A percentile compares a stretch with the other conserved stretches of the same genome.
phyloP scores from a whole-genome alignment of 352 stramenopile species.

The Phytophthora hybrid region DNA sequence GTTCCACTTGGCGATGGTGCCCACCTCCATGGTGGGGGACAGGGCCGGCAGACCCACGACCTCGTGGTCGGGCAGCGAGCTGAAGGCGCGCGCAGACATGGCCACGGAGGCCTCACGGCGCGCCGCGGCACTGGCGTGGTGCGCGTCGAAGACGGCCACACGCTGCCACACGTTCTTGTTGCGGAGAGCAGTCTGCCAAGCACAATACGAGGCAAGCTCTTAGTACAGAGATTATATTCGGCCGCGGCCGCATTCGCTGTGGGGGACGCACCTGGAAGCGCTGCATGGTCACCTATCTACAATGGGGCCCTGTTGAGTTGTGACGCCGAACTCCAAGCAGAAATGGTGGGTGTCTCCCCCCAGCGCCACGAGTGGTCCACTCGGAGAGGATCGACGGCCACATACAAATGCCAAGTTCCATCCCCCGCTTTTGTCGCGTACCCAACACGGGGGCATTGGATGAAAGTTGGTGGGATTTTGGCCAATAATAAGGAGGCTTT shows the following conservation, averaged over 20 bases:
- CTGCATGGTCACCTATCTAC: slow-evolving; percentile 48
- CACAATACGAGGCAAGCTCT: neutral
- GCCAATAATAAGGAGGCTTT: neutral
- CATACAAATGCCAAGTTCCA: neutral
- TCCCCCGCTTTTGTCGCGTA: slow-evolving; percentile 16
- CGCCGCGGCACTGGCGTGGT: slow-evolving; percentile 36
- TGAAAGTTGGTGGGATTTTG: neutral
- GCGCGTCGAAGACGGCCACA: slow-evolving; percentile 54
- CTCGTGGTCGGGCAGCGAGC: slow-evolving; percentile 74
- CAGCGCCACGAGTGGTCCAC: neutral
- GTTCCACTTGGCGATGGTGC: slow-evolving; percentile 96
- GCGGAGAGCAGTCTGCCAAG: slow-evolving; percentile 52
- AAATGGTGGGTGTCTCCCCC: slow-evolving; percentile 37
- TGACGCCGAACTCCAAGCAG: slow-evolving; percentile 38
- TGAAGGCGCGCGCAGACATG: slow-evolving; percentile 52
- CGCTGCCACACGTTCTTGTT: slow-evolving; percentile 71
- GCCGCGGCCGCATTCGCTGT: too few species aligned
- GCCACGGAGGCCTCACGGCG: slow-evolving; percentile 31
- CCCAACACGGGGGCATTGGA: slow-evolving; percentile 8
- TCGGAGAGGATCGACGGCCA: slow-evolving; percentile 9
- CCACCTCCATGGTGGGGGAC: slow-evolving; percentile 95
- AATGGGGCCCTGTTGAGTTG: slow-evolving; percentile 28
- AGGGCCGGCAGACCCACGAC: slow-evolving; percentile 79
- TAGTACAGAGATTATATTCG: neutral
- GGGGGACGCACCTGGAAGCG: slow-evolving; percentile 62